Evolutionary conservation across 768 basidiomycete species (phyloP), one percentile per base, ranked within the genome.

Genomic region (Hericium rajendrae): DNA sequence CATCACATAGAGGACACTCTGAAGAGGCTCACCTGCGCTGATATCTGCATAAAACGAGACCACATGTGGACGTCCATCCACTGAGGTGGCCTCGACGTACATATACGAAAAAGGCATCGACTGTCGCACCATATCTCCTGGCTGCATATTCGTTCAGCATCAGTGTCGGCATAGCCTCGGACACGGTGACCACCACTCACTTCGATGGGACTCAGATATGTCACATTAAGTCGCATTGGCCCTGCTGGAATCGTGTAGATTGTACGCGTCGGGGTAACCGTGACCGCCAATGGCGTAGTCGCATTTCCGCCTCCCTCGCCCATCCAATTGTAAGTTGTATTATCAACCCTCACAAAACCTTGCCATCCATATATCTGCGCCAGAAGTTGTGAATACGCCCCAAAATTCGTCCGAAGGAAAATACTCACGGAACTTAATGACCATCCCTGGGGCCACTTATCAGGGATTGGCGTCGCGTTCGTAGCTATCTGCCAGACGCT

Each of bases 61-160:
- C 24, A 18, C 37, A 58, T 71, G 70, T 1, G 62, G n/a, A 11
- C 37, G 38, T 9, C 64, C 67, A 50, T 70, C 70, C 16, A 50
- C 59, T 0, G 70, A 63, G 5, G 40, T 13, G 13, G 59, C 64
- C 12, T 60, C 57, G 37, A 70, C 53, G 18, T 57, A 59, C 16
- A 71, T 37, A 56, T 70, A 71, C 12, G 64, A 63, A 59, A 70
- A 69, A 13, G 70, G 68, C 13, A 71, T 50, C 15, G 69, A 69
- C 50, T 70, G 70, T 28, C 43, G 39, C 13, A 54, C 54, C 12
- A 32, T 43, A 43, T 54, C 54, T 12, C 54, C 54, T 8, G 54
- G 54, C 54, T 54, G 24, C 20, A 8, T 32, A 20, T 15, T 24
- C 6, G n/a, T 12, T 53, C 37, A 32, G 32, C 32, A 32, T 32